phyloP scores from a whole-genome alignment of 2,329 filamentous ascomycete genomes.

The Ceratocystis cacaofunesta region DNA sequence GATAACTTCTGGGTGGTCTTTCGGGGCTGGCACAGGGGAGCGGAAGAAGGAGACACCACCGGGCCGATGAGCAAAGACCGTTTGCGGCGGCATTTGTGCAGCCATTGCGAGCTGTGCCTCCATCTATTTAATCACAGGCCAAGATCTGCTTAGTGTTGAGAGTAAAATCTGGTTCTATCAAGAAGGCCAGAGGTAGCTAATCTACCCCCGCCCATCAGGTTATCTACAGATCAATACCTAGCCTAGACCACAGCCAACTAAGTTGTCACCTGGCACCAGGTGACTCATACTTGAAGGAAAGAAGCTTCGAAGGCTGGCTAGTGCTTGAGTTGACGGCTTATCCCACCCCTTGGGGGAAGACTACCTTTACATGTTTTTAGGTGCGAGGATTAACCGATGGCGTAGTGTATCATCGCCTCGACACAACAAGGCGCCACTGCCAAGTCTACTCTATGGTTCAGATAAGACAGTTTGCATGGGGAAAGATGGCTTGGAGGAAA shows the following conservation, averaged over 20 bases:
- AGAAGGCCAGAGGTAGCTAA: neutral
- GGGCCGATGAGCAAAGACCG: neutral
- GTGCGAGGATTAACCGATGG: too few species aligned
- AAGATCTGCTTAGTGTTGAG: neutral
- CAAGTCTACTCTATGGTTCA: too few species aligned
- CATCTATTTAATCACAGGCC: neutral
- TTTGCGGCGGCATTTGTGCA: neutral
- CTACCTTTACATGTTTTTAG: too few species aligned
- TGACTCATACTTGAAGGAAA: too few species aligned
- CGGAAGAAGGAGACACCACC: neutral
- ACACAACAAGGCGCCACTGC: neutral
- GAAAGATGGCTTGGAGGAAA: neutral
- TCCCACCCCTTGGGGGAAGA: too few species aligned
- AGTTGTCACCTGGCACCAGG: too few species aligned
- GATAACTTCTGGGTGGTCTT: conserved; percentile 30
- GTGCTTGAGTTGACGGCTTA: too few species aligned
- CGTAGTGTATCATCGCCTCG: neutral
- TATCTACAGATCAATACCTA: too few species aligned
- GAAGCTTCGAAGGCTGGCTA: too few species aligned
- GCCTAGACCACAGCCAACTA: too few species aligned
- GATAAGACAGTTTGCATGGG: too few species aligned
- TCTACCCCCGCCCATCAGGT: neutral
- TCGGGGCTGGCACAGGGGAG: neutral
- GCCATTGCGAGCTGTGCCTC: neutral
- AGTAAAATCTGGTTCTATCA: neutral